phyloP scores from a whole-genome alignment of 495 filamentous ascomycete genomes.

The Hamigera avellanea region DNA sequence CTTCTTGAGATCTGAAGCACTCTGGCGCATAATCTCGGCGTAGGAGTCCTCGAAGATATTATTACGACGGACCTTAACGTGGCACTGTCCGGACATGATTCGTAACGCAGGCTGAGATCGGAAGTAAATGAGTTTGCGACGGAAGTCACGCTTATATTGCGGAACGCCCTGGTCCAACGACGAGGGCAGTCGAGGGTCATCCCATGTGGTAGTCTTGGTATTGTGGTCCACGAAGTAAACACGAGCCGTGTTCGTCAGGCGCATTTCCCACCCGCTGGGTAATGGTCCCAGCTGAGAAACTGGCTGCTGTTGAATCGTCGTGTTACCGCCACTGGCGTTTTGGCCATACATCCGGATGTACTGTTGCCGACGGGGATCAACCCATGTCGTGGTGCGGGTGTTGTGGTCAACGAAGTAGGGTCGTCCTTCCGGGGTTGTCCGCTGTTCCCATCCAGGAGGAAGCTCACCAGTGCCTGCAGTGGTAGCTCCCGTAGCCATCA shows the following conservation, averaged over 20 bases:
- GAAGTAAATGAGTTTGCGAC: conserved; percentile 98
- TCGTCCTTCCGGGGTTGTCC: conserved; percentile 87
- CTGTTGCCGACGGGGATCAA: conserved; percentile 95
- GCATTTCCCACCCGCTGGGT: conserved; percentile 99
- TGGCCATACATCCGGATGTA: conserved; percentile 97
- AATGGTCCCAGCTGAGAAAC: conserved; percentile 95
- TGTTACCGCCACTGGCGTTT: conserved; percentile 58
- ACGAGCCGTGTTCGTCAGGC: conserved; percentile 90
- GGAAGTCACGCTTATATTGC: conserved; percentile 98
- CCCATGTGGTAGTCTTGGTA: conserved; percentile 99
- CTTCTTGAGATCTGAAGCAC: conserved; percentile 94
- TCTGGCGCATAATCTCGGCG: conserved; percentile 94
- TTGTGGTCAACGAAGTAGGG: conserved; percentile 99
- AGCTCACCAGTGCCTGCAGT: conserved; percentile 92
- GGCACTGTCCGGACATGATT: conserved; percentile 91
- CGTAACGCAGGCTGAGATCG: conserved; percentile 92
- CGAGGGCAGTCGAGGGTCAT: conserved; percentile 88
- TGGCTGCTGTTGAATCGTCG: conserved; percentile 89
- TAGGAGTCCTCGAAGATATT: conserved; percentile 99
- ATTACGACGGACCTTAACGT: conserved; percentile 91
- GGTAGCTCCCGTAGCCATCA: conserved; percentile 92
- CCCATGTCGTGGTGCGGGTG: conserved; percentile 96
- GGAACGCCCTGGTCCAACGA: conserved; percentile 97
- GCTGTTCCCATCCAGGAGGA: conserved; percentile 91
- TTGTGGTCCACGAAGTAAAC: conserved; percentile 99